These are phyloP conservation scores for Cladophialophora carrionii DNA, from an alignment of 2,329 filamentous ascomycete genomes.

Conservation along the genomic window DNA sequence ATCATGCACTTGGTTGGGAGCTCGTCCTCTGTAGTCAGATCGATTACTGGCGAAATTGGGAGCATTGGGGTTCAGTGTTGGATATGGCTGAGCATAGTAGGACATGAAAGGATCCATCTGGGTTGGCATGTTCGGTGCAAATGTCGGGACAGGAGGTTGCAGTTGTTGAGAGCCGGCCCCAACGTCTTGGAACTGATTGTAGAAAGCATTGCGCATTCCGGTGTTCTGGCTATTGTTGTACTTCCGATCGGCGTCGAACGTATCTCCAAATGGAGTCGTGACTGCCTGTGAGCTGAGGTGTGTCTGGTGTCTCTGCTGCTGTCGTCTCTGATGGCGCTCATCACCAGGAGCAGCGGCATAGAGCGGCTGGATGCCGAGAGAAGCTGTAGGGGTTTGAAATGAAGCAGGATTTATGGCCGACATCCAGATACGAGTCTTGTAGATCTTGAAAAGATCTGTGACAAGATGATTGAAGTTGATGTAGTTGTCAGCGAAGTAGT, in stretches of 20 bases:
- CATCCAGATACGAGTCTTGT: constrained; percentile 99
- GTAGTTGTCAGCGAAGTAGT: constrained; percentile 96
- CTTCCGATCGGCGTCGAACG: constrained; percentile 33
- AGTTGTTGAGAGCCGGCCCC: constrained; percentile 38
- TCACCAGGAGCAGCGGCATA: constrained; percentile 32
- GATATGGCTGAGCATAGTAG: constrained; percentile 41
- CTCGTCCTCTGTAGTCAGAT: constrained; percentile 34
- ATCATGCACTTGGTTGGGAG: constrained; percentile 43
- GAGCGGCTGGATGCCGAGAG: constrained; percentile 62
- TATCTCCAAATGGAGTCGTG: constrained; percentile 34
- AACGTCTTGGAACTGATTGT: constrained; percentile 31
- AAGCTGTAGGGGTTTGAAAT: constrained; percentile 75
- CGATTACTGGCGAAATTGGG: constrained; percentile 37
- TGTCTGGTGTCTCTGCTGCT: constrained; percentile 38
- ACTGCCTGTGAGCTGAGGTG: constrained; percentile 27
- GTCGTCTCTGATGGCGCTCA: constrained; percentile 31
- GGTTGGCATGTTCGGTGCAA: constrained; percentile 37
- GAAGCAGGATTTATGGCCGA: constrained; percentile 98
- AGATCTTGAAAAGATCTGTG: constrained; percentile 97
- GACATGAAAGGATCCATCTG: constrained; percentile 39
- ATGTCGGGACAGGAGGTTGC: constrained; percentile 41
- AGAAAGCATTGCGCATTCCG: constrained; percentile 29
- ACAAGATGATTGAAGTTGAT: constrained; percentile 98
- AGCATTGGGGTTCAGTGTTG: constrained; percentile 30
- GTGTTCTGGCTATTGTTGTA: constrained; percentile 29